Evolutionary conservation across 257 asterid genomes (phyloP), one percentile per base, ranked within the genome.

Genomic region (Rhazya stricta): DNA sequence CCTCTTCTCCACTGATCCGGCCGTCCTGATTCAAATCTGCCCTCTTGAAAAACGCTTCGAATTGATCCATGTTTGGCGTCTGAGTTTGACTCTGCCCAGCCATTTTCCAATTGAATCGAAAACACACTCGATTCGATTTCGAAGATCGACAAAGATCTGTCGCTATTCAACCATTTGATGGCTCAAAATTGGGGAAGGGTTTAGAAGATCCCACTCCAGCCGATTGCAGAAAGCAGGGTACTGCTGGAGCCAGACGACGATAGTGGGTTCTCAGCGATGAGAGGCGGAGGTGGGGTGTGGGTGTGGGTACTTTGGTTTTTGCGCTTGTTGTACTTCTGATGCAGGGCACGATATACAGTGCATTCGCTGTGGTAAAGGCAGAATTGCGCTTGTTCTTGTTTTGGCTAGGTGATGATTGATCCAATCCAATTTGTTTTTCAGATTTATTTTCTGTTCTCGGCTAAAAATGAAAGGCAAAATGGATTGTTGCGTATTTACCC

Each of bases 1-100:
- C 98, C 89, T 94, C 97, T 51, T 7, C 81, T 69, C 98, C 97
- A 80, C 93, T 94, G 80, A 94, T 82, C 83, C 96, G 92, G 56
- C 98, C 98, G 76, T 94, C 98, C 74, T 89, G 97, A 90, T 94
- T 97, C 90, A 88, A 78, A 84, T 94, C 98, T 39, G 97, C 97
- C 79, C 88, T 86, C 85, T 82, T 90, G 73, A 94, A 94, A 85
- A 82, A 94, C 25, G 86, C 88, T 74, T 94, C 98, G 70, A 94
- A 94, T 75, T 88, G 91, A 78, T 92, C 91, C 89, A 83, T 82
- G 79, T 83, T 91, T 74, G 86, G 83, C 54, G 72, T 29, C 57
- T 69, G 71, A 23, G 79, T 30, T 72, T 67, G 81, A 74, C 72
- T 61, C 79, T 74, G 78, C 53, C 32, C 77, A 71, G 80, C 82